Conservation (phyloP, 1,284 basidiomycete genomes). For the Ceratobasidium sp. region DNA sequence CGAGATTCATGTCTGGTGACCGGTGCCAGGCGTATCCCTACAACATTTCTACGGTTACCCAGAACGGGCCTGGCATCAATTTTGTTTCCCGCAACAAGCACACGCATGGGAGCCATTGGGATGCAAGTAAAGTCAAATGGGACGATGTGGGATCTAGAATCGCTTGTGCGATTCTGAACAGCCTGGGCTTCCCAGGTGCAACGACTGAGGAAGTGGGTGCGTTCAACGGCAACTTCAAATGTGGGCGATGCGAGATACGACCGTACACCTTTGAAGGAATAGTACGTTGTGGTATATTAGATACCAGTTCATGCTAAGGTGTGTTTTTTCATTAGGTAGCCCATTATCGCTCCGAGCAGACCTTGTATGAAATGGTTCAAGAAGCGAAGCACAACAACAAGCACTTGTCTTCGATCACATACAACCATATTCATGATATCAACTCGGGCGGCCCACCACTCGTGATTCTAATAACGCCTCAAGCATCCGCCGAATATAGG, state of each 20-base stretch:
- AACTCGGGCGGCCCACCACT: background rate
- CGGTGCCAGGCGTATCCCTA: background rate
- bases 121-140: background rate
- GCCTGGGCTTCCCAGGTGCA: slow-evolving; percentile 5
- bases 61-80: too few species aligned
- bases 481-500: background rate
- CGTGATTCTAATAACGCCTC: background rate
- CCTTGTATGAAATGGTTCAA: background rate
- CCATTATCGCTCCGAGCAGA: background rate
- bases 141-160: background rate
- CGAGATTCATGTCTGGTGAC: background rate
- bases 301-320: background rate
- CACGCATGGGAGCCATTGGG: background rate
- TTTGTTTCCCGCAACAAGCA: too few species aligned
- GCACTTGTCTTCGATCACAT: background rate
- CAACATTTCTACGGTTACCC: too few species aligned
- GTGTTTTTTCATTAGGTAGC: background rate
- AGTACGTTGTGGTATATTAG: background rate
- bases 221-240: background rate
- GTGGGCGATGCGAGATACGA: slow-evolving; percentile 1
- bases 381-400: background rate
- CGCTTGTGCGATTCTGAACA: background rate
- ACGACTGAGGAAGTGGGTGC: background rate
- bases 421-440: slow-evolving; percentile 22
- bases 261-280: slow-evolving; percentile 3